Evolutionary conservation across 331 rosid genomes (phyloP).

Genomic region (Rosa hybrid): DNA sequence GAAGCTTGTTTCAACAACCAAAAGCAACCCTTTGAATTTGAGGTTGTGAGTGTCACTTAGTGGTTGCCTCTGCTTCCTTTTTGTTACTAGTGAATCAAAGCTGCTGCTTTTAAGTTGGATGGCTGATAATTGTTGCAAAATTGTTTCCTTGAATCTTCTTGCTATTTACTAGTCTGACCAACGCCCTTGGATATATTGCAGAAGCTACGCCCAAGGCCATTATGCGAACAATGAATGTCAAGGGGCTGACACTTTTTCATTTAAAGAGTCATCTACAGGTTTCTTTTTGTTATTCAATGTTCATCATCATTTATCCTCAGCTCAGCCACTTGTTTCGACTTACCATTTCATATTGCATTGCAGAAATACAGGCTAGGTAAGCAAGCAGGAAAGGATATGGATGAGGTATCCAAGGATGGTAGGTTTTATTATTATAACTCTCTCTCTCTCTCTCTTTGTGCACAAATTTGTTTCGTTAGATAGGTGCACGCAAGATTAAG

Average conservation of each 20-base stretch:
- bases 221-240: constrained; percentile 98
- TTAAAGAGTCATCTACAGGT: constrained; percentile 99
- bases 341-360: constrained; percentile 30
- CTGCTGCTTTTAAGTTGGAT: constrained; percentile 13
- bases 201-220: constrained; percentile 99
- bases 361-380: constrained; percentile 98
- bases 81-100: neutral
- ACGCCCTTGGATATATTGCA: constrained; percentile 50
- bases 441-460: constrained; percentile 24
- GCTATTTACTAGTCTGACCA: constrained; percentile 34
- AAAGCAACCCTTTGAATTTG: neutral
- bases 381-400: constrained; percentile 93
- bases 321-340: constrained; percentile 12
- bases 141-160: constrained; percentile 25
- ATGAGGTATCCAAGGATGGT: constrained; percentile 92
- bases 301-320: neutral
- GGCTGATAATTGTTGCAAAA: neutral
- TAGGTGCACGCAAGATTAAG: neutral
- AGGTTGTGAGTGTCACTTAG: neutral
- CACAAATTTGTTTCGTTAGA: constrained; percentile 20
- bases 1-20: too few relatives aligned
- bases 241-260: constrained; percentile 96
- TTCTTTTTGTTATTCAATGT: constrained; percentile 23
- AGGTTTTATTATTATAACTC: constrained; percentile 32
- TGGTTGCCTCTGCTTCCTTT: neutral